These are phyloP conservation scores for Stentor coeruleus DNA, from an alignment of 73 alveolate species.

Conservation along the genomic window DNA sequence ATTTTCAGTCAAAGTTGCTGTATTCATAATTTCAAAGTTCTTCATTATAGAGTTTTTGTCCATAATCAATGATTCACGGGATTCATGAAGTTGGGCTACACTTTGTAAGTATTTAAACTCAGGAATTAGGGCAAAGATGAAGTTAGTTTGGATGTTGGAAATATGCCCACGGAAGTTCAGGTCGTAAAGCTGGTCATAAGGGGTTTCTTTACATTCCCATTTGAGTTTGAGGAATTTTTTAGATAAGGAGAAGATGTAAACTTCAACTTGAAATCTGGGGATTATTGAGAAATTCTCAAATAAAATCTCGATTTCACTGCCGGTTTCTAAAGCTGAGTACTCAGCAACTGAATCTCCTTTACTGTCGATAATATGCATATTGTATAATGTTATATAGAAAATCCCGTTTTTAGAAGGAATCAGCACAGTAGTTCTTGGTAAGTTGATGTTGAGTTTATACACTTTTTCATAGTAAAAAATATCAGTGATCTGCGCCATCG, in stretches of 20 bases:
- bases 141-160: background rate
- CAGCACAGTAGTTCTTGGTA: background rate
- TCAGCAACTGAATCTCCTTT: background rate
- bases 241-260: background rate
- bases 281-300: too few relatives aligned
- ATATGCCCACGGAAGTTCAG: background rate
- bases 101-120: background rate
- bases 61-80: background rate
- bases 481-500: background rate
- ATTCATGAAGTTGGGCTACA: background rate
- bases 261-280: background rate
- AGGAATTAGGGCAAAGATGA: background rate
- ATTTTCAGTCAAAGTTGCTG: background rate
- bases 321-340: background rate
- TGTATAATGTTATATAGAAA: too few relatives aligned
- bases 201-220: background rate
- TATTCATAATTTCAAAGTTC: background rate
- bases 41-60: background rate
- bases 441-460: background rate
- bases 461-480: background rate
- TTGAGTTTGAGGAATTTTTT: background rate
- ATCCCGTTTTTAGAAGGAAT: background rate
- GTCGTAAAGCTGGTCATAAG: background rate
- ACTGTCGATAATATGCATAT: background rate
- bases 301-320: background rate